Conservation (phyloP, 768 basidiomycete species). For the Tricholoma bakamatsutake region DNA sequence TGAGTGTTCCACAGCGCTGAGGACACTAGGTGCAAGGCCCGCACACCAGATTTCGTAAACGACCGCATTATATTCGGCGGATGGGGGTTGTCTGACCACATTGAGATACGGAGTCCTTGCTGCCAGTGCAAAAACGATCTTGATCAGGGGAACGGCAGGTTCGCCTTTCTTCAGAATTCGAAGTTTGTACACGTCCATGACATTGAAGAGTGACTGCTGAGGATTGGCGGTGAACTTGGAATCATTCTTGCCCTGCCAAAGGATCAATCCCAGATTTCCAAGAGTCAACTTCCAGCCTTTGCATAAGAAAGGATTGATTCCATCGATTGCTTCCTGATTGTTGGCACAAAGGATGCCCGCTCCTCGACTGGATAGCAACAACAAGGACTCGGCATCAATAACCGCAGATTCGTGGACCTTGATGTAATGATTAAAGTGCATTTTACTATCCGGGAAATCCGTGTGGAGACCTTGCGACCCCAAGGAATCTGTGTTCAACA, state of each 20-base stretch:
- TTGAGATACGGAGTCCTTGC: constrained; percentile 5
- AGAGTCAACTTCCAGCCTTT: constrained; percentile 10
- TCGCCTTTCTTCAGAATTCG: neutral
- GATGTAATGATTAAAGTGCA: no score
- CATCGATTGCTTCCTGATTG: constrained; percentile 9
- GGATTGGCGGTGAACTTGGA: neutral
- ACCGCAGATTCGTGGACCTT: no score
- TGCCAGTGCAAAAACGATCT: constrained; percentile 22
- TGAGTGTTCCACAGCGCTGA: no score
- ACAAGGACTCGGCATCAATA: no score
- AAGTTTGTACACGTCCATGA: no score
- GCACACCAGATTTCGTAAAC: no score
- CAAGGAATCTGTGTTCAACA: no score
- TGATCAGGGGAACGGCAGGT: constrained; percentile 12
- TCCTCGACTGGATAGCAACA: no score
- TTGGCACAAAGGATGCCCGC: no score
- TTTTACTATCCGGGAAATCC: no score
- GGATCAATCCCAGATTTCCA: neutral
- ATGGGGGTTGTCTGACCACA: constrained; percentile 4
- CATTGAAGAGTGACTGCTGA: neutral
- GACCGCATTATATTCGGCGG: neutral
- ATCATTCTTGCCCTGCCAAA: neutral
- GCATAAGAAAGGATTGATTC: constrained; percentile 16
- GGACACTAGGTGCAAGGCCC: no score
- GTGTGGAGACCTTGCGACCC: no score